These are phyloP conservation scores for Collybia sp. DNA, from an alignment of 768 basidiomycete genomes.

Conservation along the genomic window DNA sequence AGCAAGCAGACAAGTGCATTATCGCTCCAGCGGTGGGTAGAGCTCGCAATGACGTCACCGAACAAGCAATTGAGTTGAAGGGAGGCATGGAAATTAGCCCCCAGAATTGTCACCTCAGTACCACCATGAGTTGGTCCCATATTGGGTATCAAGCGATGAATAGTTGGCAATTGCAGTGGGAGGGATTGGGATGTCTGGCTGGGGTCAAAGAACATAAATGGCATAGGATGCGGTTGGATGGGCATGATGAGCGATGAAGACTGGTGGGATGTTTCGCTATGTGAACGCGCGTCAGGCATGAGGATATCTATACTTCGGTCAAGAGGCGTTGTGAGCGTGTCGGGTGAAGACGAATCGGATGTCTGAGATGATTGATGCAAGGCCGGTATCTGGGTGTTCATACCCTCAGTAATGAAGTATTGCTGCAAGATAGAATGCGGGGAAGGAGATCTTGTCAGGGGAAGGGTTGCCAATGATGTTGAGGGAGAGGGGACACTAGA, in stretches of 20 bases:
- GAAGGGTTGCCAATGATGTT: slow-evolving; percentile 37
- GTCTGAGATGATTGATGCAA: slow-evolving; percentile 31
- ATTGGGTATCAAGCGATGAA: slow-evolving; percentile 82
- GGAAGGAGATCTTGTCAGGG: slow-evolving; percentile 41
- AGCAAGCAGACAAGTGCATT: slow-evolving; percentile 90
- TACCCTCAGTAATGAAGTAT: slow-evolving; percentile 21
- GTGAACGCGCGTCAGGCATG: slow-evolving; percentile 28
- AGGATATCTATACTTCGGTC: slow-evolving; percentile 34
- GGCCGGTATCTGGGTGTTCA: slow-evolving; percentile 22
- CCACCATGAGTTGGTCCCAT: slow-evolving; percentile 88
- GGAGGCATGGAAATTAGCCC: slow-evolving; percentile 81
- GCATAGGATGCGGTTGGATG: slow-evolving; percentile 37
- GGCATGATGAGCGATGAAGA: slow-evolving; percentile 22
- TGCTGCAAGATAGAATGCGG: slow-evolving; percentile 31
- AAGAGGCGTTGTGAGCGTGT: slow-evolving; percentile 38
- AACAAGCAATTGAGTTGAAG: slow-evolving; percentile 77
- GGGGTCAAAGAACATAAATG: slow-evolving; percentile 60
- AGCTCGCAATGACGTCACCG: slow-evolving; percentile 76
- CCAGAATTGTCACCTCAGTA: slow-evolving; percentile 91
- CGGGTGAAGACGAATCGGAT: slow-evolving; percentile 44
- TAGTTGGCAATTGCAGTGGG: slow-evolving; percentile 59
- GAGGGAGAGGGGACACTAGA: slow-evolving; percentile 45
- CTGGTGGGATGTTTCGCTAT: slow-evolving; percentile 16
- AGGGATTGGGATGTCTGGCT: slow-evolving; percentile 40
- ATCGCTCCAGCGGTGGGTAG: slow-evolving; percentile 88